Conservation (phyloP, 2,329 filamentous ascomycete genomes). For the Trichoderma sp. region DNA sequence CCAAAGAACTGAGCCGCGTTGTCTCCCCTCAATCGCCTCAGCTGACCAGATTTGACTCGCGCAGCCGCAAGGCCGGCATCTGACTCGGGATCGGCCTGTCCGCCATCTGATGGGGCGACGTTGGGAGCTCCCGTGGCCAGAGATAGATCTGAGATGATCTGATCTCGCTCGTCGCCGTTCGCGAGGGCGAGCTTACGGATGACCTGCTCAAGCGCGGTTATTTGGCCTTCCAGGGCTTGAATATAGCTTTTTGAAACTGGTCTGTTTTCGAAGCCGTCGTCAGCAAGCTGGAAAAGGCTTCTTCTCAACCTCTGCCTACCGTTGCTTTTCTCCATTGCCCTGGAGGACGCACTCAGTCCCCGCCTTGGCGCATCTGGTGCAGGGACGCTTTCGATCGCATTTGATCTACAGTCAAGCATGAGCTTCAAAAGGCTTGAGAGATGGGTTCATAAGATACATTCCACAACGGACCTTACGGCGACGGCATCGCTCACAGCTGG, state of each 20-base stretch:
- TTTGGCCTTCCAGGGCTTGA: slow-evolving; percentile 50
- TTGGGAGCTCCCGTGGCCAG: slow-evolving; percentile 31
- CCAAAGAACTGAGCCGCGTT: slow-evolving; percentile 51
- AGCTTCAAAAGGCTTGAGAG: slow-evolving; percentile 30
- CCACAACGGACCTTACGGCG: slow-evolving; percentile 43
- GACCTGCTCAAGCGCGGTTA: slow-evolving; percentile 48
- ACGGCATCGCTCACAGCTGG: slow-evolving; percentile 48
- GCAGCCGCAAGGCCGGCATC: slow-evolving; percentile 38
- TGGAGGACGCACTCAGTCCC: slow-evolving; percentile 44
- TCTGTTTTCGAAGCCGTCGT: slow-evolving; percentile 31
- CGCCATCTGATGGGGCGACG: slow-evolving; percentile 22
- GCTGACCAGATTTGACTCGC: slow-evolving; percentile 38
- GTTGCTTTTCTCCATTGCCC: slow-evolving; percentile 46
- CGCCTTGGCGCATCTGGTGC: slow-evolving; percentile 50
- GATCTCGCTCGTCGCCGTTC: slow-evolving; percentile 42
- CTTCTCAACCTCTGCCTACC: slow-evolving; percentile 32
- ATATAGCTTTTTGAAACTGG: slow-evolving; percentile 50
- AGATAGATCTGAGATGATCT: slow-evolving; percentile 45
- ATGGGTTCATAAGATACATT: not conserved
- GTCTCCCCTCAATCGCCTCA: slow-evolving; percentile 44
- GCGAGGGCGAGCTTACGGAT: slow-evolving; percentile 48
- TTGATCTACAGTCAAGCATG: slow-evolving; percentile 44
- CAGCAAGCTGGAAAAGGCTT: not conserved
- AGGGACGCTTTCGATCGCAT: slow-evolving; percentile 54
- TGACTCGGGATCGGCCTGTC: slow-evolving; percentile 29